phyloP scores from a whole-genome alignment of 768 basidiomycete species.

The Boletus pseudo-olivaceus region DNA sequence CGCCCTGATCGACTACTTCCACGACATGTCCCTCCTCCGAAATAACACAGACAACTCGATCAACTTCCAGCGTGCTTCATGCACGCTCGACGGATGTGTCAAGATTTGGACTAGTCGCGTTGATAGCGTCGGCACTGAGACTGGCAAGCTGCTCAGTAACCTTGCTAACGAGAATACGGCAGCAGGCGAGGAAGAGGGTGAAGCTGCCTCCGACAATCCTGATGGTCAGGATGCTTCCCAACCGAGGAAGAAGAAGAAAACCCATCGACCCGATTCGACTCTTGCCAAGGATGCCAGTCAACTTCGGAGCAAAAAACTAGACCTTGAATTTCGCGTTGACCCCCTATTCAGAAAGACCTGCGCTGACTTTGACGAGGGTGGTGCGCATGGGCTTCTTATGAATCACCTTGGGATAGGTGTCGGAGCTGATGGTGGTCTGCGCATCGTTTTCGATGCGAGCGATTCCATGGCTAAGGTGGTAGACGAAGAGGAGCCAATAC shows the following conservation, averaged over 20 bases:
- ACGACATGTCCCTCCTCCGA: constrained; percentile 93
- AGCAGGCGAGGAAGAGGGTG: constrained; percentile 58
- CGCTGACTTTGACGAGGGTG: constrained; percentile 98
- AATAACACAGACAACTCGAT: constrained; percentile 94
- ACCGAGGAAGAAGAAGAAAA: constrained; percentile 55
- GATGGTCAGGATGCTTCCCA: constrained; percentile 65
- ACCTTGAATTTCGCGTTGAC: constrained; percentile 94
- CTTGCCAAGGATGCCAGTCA: constrained; percentile 84
- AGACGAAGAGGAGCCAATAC: constrained; percentile 62
- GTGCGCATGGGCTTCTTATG: constrained; percentile 93
- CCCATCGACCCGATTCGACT: constrained; percentile 72
- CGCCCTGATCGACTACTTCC: constrained; percentile 97
- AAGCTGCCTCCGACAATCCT: constrained; percentile 54
- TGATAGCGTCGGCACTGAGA: constrained; percentile 95
- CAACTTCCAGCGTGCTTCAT: constrained; percentile 98
- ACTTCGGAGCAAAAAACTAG: constrained; percentile 86
- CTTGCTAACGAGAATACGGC: constrained; percentile 64
- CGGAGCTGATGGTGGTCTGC: constrained; percentile 74
- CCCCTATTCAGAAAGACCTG: constrained; percentile 97
- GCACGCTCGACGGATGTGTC: constrained; percentile 96
- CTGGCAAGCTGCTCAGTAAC: constrained; percentile 90
- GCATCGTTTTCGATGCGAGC: constrained; percentile 95
- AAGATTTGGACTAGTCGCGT: constrained; percentile 99
- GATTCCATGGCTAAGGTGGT: constrained; percentile 79
- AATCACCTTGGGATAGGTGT: constrained; percentile 84